These are phyloP conservation scores for Azolla pinnata DNA, from an alignment of 75 land plant genomes.

Conservation along the genomic window DNA sequence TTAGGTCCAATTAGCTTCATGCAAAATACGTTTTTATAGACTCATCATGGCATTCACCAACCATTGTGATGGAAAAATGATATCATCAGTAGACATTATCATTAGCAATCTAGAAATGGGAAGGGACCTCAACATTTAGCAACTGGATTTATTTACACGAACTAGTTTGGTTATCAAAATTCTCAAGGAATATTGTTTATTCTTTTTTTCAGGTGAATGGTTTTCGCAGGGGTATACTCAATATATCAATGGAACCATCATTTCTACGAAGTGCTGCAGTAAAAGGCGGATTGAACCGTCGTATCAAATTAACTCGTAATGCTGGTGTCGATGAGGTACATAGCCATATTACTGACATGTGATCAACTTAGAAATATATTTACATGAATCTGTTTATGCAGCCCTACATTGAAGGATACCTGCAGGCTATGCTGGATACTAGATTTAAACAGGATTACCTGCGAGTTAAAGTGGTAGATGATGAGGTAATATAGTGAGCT, in stretches of 20 bases:
- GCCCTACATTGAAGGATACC: conserved; percentile 87
- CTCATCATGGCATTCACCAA: too few species aligned
- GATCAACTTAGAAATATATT: too few species aligned
- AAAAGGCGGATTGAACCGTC: conserved; percentile 74
- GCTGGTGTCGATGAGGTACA: conserved; percentile 87
- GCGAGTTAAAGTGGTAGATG: conserved; percentile 65
- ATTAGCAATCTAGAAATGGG: too few species aligned
- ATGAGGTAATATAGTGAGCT: conserved; percentile 45
- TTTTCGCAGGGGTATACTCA: conserved; percentile 78
- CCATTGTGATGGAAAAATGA: too few species aligned
- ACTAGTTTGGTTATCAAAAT: too few species aligned
- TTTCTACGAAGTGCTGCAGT: conserved; percentile 54
- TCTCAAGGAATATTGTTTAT: too few species aligned
- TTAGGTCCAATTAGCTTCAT: not conserved
- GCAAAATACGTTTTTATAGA: too few species aligned
- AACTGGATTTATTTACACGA: too few species aligned
- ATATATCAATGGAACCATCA: conserved; percentile 86
- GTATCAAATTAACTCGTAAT: conserved; percentile 69
- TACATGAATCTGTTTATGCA: conserved; percentile 20
- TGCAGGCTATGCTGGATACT: conserved; percentile 89
- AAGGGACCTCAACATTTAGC: too few species aligned
- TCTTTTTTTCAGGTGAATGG: conserved; percentile 54
- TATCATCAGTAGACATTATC: too few species aligned
- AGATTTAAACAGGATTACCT: conserved; percentile 73
- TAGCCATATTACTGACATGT: too few species aligned